Percentiles rank a stretch among this genome's conserved stretches.
Evolutionary conservation across 176 grass and related monocot genomes (phyloP).

Genomic region (Hyparrhenia diplandra): DNA sequence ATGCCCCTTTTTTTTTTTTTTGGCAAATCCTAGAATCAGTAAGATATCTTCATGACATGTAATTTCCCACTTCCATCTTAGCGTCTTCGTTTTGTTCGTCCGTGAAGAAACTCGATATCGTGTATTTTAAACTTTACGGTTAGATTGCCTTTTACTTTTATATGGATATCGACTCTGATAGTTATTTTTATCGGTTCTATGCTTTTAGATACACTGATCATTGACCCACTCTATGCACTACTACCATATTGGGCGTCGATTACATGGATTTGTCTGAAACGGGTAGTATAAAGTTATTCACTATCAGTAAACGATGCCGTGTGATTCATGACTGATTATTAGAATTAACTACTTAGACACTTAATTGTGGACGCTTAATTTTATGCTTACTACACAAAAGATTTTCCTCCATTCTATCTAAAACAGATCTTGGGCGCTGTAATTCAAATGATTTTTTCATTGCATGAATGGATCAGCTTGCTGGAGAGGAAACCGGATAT

Average conservation of each 20-base stretch:
- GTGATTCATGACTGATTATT: background rate
- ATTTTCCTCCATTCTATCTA: background rate
- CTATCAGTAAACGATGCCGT: background rate
- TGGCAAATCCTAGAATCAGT: background rate
- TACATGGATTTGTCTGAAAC: slow-evolving; percentile 6
- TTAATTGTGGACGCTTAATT: background rate
- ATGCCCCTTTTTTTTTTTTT: background rate
- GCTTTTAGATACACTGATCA: background rate
- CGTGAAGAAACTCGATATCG: background rate
- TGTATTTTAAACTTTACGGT: background rate
- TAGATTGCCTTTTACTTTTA: background rate
- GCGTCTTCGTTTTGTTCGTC: background rate
- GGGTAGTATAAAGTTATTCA: background rate
- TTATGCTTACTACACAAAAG: background rate
- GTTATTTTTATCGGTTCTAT: background rate
- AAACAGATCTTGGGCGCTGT: background rate
- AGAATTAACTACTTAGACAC: background rate
- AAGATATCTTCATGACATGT: background rate
- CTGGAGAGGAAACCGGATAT: slow-evolving; percentile 73
- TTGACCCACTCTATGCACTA: background rate
- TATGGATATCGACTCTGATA: slow-evolving; percentile 4
- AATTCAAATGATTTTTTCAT: background rate
- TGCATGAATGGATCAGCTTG: slow-evolving; percentile 49
- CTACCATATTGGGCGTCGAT: background rate
- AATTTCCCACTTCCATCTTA: background rate